These are phyloP conservation scores for Gautieria morchelliformis DNA, from an alignment of 768 basidiomycete genomes.

Conservation along the genomic window DNA sequence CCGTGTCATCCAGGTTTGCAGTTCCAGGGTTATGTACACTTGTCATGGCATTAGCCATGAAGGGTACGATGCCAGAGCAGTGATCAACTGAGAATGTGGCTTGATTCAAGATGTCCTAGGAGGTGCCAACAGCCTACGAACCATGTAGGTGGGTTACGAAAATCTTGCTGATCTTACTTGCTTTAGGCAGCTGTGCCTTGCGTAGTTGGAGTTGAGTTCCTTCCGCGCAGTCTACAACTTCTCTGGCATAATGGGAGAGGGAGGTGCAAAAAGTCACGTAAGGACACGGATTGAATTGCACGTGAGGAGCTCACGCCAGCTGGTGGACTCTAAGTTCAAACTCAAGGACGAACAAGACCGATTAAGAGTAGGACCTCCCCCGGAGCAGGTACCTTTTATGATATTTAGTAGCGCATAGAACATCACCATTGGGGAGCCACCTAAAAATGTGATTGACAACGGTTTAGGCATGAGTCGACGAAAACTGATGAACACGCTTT, in stretches of 20 bases:
- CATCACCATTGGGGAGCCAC: slow-evolving; percentile 41
- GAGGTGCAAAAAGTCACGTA: neutral
- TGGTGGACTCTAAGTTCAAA: slow-evolving; percentile 45
- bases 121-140: neutral
- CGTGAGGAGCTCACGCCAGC: slow-evolving; percentile 50
- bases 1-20: slow-evolving; percentile 1
- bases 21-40: slow-evolving; percentile 25
- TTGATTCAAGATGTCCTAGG: neutral
- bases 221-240: slow-evolving; percentile 81
- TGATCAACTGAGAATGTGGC: slow-evolving; percentile 46
- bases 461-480: slow-evolving; percentile 23
- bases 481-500: too few species aligned
- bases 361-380: slow-evolving; percentile 64
- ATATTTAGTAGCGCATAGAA: neutral
- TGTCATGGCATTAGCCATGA: slow-evolving; percentile 49
- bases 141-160: slow-evolving; percentile 79
- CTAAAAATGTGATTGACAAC: slow-evolving; percentile 61
- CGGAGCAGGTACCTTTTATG: slow-evolving; percentile 17
- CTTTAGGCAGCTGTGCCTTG: slow-evolving; percentile 23
- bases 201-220: slow-evolving; percentile 64
- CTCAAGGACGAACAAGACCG: slow-evolving; percentile 72
- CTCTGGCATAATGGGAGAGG: neutral
- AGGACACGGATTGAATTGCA: neutral
- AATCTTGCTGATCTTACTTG: slow-evolving; percentile 49
- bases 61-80: slow-evolving; percentile 60